Percentiles rank a stretch among this genome's conserved stretches.
Evolutionary conservation across 2,329 filamentous ascomycete species (phyloP).

Genomic region (Pseudogymnoascus destructans): DNA sequence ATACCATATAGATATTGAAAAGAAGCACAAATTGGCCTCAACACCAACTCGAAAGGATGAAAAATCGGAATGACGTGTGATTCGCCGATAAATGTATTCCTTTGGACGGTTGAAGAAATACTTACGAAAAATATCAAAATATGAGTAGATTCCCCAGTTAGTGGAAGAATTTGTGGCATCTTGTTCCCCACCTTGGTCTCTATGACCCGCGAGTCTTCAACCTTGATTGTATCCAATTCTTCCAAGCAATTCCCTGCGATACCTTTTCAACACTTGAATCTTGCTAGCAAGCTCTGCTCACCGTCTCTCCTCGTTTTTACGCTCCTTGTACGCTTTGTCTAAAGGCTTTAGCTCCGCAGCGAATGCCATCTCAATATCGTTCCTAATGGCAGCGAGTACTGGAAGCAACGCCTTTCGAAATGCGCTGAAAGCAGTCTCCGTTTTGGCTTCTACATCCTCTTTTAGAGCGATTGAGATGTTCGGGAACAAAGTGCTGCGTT

Average conservation of each 20-base stretch:
- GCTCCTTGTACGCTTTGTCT: too few relatives aligned
- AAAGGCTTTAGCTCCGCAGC: too few relatives aligned
- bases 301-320: background rate
- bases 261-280: background rate
- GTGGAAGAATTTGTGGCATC: too few relatives aligned
- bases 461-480: conserved; percentile 13
- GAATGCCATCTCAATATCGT: conserved; percentile 13
- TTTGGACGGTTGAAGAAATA: too few relatives aligned
- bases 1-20: too few relatives aligned
- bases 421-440: conserved; percentile 8
- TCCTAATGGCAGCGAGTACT: too few relatives aligned
- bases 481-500: conserved; percentile 16
- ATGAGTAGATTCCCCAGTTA: too few relatives aligned
- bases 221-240: background rate
- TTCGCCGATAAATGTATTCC: too few relatives aligned
- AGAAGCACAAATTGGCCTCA: background rate
- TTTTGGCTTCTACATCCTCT: conserved; percentile 9
- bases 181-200: too few relatives aligned
- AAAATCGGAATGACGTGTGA: too few relatives aligned
- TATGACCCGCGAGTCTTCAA: too few relatives aligned
- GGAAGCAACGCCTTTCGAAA: background rate
- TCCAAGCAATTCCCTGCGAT: background rate
- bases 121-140: too few relatives aligned
- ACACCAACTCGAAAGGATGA: background rate
- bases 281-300: background rate